These are phyloP conservation scores for Adansonia madagascariensis DNA, from an alignment of 441 rosid genomes.

Conservation along the genomic window DNA sequence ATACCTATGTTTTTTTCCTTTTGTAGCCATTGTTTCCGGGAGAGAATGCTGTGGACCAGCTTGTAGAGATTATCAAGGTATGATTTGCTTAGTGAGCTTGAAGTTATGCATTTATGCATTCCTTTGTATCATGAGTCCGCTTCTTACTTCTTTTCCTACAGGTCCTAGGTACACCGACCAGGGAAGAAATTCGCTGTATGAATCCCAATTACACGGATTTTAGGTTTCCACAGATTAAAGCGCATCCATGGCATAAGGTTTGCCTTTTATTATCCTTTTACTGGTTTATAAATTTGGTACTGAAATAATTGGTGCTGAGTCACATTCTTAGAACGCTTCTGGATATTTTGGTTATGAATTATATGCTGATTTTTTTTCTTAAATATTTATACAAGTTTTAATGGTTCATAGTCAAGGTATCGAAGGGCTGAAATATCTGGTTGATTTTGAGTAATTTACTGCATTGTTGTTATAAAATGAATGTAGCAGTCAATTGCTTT, in stretches of 20 bases:
- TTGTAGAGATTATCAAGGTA: constrained; percentile 96
- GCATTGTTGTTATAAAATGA: background rate
- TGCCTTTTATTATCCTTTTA: background rate
- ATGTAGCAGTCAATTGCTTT: background rate
- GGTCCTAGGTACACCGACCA: constrained; percentile 98
- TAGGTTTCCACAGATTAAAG: constrained; percentile 96
- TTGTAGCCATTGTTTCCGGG: constrained; percentile 94
- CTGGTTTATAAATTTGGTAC: background rate
- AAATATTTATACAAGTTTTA: background rate
- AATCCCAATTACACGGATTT: constrained; percentile 94
- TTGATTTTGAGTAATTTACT: background rate
- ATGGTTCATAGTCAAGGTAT: background rate
- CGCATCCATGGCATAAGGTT: constrained; percentile 99
- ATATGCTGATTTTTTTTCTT: background rate
- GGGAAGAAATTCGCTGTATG: constrained; percentile 99
- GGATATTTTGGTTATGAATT: constrained; percentile 16
- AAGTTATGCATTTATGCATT: constrained; percentile 4
- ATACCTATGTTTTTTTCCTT: background rate
- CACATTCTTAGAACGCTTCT: background rate
- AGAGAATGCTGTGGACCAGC: constrained; percentile 97
- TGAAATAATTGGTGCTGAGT: background rate
- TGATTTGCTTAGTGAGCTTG: constrained; percentile 14
- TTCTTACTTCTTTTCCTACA: constrained; percentile 36
- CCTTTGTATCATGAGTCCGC: too few species aligned
- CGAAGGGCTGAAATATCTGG: background rate